Base-by-base conservation (phyloP, 305 asterid genomes). In the Lippia alba region DNA sequence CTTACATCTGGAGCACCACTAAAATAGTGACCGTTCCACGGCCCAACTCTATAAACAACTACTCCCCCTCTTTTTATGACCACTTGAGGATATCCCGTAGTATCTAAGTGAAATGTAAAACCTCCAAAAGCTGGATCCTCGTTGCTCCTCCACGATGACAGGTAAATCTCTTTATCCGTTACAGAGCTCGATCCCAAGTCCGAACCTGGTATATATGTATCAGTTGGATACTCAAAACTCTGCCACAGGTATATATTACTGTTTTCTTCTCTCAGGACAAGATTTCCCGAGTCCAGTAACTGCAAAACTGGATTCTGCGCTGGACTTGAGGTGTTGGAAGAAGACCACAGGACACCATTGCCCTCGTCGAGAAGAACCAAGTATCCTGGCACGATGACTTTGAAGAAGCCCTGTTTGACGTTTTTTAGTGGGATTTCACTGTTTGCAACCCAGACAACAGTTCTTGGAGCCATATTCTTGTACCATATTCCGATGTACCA, bases 361-460 rank as follows among this genome's bases (percentile, higher is more conserved):
- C 72, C 34, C 0, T 44, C 73, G 12, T 74, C 66, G 15, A 64
- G 30, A 12, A 86, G 61, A 33, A 65, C 65, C 51, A 86, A 49
- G 49, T 64, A 5, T 36, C 85, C 88, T 17, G 77, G 76, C 18
- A 78, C 55, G 9, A 20, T 56, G 12, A 84, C 2, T 3, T 15
- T 64, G 36, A 81, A 53, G 6, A 68, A 55, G 32, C 80, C 78
- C 14, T 74, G 61, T 4, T 20, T 45, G 36, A 49, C 61, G 1
- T 56, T 32, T 0, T 46, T 36, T 2, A 81, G 59, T 15, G 81
- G 81, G 4, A 5, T 0, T 19, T 60, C 67, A 48, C 75, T 45
- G 32, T 77, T 81, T 54, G 89, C 91, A 0, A 86, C 76, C 89
- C 91, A 83, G 0, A 80, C 70, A 5, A 67, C 57, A 0, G 78